Base-by-base conservation (phyloP, 768 basidiomycete species). In the Tulasnella sp. region DNA sequence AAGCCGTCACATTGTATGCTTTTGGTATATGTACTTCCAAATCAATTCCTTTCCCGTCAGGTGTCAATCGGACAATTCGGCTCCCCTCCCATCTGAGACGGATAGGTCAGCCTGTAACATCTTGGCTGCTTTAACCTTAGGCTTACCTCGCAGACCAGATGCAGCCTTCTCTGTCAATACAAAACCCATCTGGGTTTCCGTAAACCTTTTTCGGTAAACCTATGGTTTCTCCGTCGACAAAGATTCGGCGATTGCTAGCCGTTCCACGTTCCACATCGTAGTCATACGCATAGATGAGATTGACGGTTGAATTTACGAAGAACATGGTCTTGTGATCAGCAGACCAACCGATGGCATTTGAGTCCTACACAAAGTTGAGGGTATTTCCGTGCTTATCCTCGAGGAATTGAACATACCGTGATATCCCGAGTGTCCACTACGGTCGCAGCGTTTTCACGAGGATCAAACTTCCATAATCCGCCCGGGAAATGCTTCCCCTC, bases 241-340 rank as follows among this genome's bases (percentile, higher is more conserved):
- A 85, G 12, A 86, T 76, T 12, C 88, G 83, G 71, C 86, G 83
- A 76, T 88, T 87, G 52, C 83, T 81, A 42, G 89, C 75, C 16
- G 81, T 79, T n/a, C 88, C 89, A 63, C 85, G 81, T 22, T 84
- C 78, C 67, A 79, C 74, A 74, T 82, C 81, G 75, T 89, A 90
- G 77, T 89, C 87, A 76, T 88, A 89, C 26, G 86, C 86, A 74
- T 88, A 86, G 74, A 90, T 90, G 75, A 83, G 81, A 79, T 89
- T 88, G n/a, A 80, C 80, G 70, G 85, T 79, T 1, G 88, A 90
- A 78, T 90, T 87, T 71, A 89, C 89, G 77, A 89, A 89, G 79
- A 89, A 89, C 88, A 89, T 82, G n/a, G 81, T 88, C 75, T 82
- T 85, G 67, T 84, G 85, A 74, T 88, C 87, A 4, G 83, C 82